phyloP scores from a whole-genome alignment of 2,329 filamentous ascomycete genomes.

The Aureobasidium sp. region DNA sequence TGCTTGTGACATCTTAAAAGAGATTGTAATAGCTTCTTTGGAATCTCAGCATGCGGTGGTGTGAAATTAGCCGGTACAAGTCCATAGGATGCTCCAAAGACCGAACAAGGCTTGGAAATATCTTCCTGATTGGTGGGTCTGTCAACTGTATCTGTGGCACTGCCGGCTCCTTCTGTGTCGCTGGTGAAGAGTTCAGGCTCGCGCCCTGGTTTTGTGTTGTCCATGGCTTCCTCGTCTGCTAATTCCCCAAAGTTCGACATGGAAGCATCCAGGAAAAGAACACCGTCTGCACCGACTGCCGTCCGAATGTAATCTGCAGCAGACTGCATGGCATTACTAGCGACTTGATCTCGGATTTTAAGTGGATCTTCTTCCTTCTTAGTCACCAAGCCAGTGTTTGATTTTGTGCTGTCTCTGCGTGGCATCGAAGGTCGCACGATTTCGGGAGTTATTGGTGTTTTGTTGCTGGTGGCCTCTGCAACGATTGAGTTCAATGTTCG shows the following conservation, averaged over 20 bases:
- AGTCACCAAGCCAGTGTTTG: not conserved
- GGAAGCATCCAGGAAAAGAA: slow-evolving; percentile 34
- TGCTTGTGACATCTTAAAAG: slow-evolving; percentile 27
- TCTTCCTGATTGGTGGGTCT: not conserved
- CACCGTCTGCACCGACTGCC: slow-evolving; percentile 40
- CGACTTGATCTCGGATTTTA: slow-evolving; percentile 21
- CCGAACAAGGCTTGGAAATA: slow-evolving; percentile 1
- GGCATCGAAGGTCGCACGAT: not conserved
- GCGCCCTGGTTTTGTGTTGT: not conserved
- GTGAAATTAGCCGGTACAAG: slow-evolving; percentile 1
- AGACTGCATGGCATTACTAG: slow-evolving; percentile 29
- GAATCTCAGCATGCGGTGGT: not conserved
- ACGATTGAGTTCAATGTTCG: slow-evolving; percentile 2
- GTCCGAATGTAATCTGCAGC: slow-evolving; percentile 40
- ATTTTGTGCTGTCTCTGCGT: slow-evolving; percentile 6
- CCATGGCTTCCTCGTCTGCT: not conserved
- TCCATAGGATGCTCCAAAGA: slow-evolving; percentile 5
- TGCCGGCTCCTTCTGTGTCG: slow-evolving; percentile 7
- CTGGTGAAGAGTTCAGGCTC: not conserved
- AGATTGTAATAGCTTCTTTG: slow-evolving; percentile 18
- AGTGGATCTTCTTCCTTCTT: slow-evolving; percentile 20
- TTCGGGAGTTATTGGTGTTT: not conserved
- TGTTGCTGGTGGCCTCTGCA: not conserved
- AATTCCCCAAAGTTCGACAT: slow-evolving; percentile 9
- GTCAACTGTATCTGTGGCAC: slow-evolving; percentile 2